These are phyloP conservation scores for Cucurbita moschata DNA, from an alignment of 306 rosid species.

Conservation along the genomic window DNA sequence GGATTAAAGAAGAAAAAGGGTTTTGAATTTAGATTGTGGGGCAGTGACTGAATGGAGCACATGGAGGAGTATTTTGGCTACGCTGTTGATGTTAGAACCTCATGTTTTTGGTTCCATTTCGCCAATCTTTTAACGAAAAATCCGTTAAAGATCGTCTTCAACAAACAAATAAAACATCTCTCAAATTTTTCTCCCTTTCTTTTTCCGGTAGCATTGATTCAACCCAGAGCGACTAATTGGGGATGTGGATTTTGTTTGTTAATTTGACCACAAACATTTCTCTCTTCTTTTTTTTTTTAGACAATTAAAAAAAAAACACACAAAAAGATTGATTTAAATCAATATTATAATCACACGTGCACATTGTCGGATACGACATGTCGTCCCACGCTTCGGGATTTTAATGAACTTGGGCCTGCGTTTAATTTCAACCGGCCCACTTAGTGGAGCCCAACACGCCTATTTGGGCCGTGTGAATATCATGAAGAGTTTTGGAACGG, in stretches of 20 bases:
- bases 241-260: background rate
- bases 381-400: background rate
- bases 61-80: slow-evolving; percentile 12
- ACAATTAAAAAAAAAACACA: background rate
- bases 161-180: background rate
- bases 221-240: background rate
- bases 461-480: background rate
- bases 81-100: slow-evolving; percentile 15
- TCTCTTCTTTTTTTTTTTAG: background rate
- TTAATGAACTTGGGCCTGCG: background rate
- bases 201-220: background rate
- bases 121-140: slow-evolving; percentile 17
- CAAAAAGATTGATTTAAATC: background rate
- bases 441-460: background rate
- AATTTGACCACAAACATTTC: slow-evolving; percentile 2
- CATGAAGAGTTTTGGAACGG: background rate
- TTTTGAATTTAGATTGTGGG: background rate
- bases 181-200: background rate
- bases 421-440: background rate
- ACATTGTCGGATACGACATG: background rate
- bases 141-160: slow-evolving; percentile 19
- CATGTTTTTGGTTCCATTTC: slow-evolving; percentile 16
- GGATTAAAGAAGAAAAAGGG: background rate
- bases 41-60: slow-evolving; percentile 28
- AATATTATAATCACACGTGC: background rate